Evolutionary conservation across 1,284 basidiomycete genomes (phyloP), one percentile per base, ranked within the genome.

Genomic region (Tranzscheliella williamsii): DNA sequence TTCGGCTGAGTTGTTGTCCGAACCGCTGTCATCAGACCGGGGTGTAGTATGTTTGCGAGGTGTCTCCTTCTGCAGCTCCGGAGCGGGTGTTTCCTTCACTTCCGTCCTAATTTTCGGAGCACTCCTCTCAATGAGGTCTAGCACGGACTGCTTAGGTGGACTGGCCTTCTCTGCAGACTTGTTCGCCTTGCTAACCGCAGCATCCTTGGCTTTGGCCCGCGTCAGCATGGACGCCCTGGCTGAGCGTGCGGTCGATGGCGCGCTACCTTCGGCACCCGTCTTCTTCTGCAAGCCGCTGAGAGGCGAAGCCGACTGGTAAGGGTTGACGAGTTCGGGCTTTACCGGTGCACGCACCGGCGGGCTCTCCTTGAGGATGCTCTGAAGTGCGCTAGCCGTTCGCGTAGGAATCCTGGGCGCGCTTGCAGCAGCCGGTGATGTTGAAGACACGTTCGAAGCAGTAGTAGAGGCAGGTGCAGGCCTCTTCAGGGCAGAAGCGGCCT

Each of bases 301-400:
- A 1, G 47, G 42, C 15, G 63, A 53, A n/a, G 55, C 42, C n/a
- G 44, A 36, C 38, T 73, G 66, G 49, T 73, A 73, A 1, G 71
- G 71, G 26, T 73, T 73, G 42, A 73, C 46, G 13, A 73, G 57
- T 48, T 73, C 71, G 4, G 69, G 58, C 37, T 67, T 57, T 12
- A 61, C 42, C 12, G 69, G 51, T 4, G 55, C 38, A 12, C 52
- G 52, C 17, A 58, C 44, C 12, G 63, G 63, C n/a, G 54, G 49
- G 13, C 56, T 62, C 2, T 53, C 35, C 24, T 71, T 63, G 33
- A 71, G 63, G 18, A 71, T 68, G 35, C 63, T 53, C 31, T 60
- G 63, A 21, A 71, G 58, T 24, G 66, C 63, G 27, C 50, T 53
- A 9, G 69, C 69, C 2, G 69, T 66, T 23, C 66, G 58, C 2